A percentile compares a stretch with the other conserved stretches of the same genome.
Conservation (phyloP, 2,329 filamentous ascomycete genomes). For the Fonsecaea nubica region DNA sequence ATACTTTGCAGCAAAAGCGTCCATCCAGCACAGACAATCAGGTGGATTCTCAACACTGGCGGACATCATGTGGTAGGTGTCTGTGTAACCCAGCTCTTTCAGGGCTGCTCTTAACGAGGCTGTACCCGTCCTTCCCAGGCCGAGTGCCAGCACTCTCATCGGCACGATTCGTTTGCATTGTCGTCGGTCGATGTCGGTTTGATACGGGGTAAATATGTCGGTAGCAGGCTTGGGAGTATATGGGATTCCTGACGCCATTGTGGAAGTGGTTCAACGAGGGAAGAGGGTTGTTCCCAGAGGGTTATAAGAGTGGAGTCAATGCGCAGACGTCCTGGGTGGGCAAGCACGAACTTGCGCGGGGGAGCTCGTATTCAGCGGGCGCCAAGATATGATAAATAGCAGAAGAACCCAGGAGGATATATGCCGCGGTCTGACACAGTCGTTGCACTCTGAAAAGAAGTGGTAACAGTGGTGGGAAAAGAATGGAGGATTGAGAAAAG, state of each 20-base stretch:
- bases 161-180: conserved; percentile 70
- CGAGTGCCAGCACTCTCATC: conserved; percentile 75
- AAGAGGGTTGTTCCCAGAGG: conserved; percentile 5
- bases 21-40: conserved; percentile 73
- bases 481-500: conserved; percentile 21
- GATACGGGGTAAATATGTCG: conserved; percentile 61
- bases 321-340: not conserved
- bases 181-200: conserved; percentile 72
- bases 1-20: conserved; percentile 69
- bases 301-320: not conserved
- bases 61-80: conserved; percentile 74
- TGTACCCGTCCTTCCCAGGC: conserved; percentile 73
- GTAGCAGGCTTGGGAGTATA: conserved; percentile 50
- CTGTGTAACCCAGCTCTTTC: conserved; percentile 69
- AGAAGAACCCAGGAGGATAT: not conserved
- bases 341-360: not conserved
- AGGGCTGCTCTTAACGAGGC: conserved; percentile 71
- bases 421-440: conserved; percentile 1
- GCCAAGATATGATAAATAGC: conserved; percentile 28
- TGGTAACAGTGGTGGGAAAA: conserved; percentile 5
- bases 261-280: conserved; percentile 10
- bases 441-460: not conserved
- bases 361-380: conserved; percentile 1
- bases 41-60: conserved; percentile 71
- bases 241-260: conserved; percentile 41